Evolutionary conservation across 176 grass and related monocot genomes (phyloP).

Genomic region (Aegilops umbellulata): DNA sequence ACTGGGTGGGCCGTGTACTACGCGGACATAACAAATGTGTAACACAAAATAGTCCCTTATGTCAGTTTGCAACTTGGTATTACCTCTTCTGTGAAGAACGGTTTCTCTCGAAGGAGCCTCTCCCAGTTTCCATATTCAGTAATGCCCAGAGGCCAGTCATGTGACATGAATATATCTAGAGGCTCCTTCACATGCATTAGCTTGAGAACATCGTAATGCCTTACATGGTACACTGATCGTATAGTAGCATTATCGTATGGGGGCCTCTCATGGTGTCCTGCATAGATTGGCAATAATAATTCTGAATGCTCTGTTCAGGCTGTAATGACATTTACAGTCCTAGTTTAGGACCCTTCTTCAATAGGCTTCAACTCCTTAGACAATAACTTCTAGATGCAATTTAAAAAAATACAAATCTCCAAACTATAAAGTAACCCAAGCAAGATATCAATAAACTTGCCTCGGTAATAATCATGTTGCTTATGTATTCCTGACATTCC

Average conservation of each 20-base stretch:
- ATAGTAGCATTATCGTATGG: constrained; percentile 62
- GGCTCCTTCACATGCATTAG: constrained; percentile 80
- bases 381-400: neutral
- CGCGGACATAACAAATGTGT: neutral
- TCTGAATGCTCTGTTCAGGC: constrained; percentile 14
- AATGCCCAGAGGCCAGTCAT: constrained; percentile 97
- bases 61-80: constrained; percentile 2
- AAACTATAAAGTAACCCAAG: neutral
- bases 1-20: neutral
- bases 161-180: constrained; percentile 91
- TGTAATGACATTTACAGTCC: neutral
- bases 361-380: neutral
- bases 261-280: constrained; percentile 85
- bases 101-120: constrained; percentile 62
- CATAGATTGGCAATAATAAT: constrained; percentile 1
- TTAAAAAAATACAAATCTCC: constrained; percentile 5
- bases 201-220: constrained; percentile 85
- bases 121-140: constrained; percentile 88
- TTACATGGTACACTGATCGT: constrained; percentile 81
- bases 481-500: constrained; percentile 93
- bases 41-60: constrained; percentile 11
- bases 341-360: neutral
- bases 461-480: constrained; percentile 44
- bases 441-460: constrained; percentile 43
- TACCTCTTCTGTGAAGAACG: constrained; percentile 60